These are phyloP conservation scores for Tolypocladium amazonense DNA, from an alignment of 2,329 filamentous ascomycete genomes.

Conservation along the genomic window DNA sequence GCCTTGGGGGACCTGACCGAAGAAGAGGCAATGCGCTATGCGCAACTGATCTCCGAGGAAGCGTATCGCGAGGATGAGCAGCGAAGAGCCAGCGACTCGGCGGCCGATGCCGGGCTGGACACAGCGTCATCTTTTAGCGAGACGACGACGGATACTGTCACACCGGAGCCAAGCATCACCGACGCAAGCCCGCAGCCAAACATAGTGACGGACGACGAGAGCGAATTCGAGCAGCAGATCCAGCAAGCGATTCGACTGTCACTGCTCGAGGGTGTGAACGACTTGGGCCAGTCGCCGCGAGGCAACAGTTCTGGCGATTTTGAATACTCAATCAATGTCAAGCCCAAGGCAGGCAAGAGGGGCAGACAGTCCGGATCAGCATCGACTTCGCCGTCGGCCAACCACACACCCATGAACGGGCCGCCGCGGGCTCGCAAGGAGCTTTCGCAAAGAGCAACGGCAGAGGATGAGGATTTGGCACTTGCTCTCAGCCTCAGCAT, in stretches of 20 bases:
- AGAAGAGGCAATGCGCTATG: conserved; percentile 54
- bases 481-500: conserved; percentile 50
- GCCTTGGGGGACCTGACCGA: conserved; percentile 53
- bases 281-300: conserved; percentile 31
- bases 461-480: conserved; percentile 45
- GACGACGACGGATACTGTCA: conserved; percentile 36
- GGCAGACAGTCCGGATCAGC: conserved; percentile 23
- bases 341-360: conserved; percentile 27
- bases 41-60: conserved; percentile 56
- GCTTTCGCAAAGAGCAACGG: conserved; percentile 8
- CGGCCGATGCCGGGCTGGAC: conserved; percentile 34
- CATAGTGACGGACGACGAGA: conserved; percentile 24
- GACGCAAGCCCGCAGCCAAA: conserved; percentile 24
- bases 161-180: conserved; percentile 42
- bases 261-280: conserved; percentile 44
- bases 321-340: conserved; percentile 42
- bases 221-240: conserved; percentile 49
- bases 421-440: conserved; percentile 5
- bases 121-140: conserved; percentile 30
- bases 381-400: conserved; percentile 23
- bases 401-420: conserved; percentile 22
- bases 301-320: conserved; percentile 37
- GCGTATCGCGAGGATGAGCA: conserved; percentile 46
- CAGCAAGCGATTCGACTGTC: conserved; percentile 54
- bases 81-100: conserved; percentile 40